Percentiles rank a stretch among this genome's conserved stretches.
Conservation (phyloP, 768 basidiomycete genomes). For the Boletus vermiculosoides region DNA sequence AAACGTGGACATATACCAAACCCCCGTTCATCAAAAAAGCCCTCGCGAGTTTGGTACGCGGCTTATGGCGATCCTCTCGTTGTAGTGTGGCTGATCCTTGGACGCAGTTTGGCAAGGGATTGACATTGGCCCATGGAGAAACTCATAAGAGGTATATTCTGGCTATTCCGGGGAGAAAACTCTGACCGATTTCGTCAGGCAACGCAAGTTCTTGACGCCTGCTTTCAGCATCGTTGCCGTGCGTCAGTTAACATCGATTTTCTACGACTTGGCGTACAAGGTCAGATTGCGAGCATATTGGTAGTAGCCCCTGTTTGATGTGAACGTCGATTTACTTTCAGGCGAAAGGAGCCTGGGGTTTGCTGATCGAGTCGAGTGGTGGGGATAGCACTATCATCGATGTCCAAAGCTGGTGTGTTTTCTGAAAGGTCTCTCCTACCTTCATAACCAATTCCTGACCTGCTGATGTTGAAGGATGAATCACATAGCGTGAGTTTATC, state of each 20-base stretch:
- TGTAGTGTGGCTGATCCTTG: neutral
- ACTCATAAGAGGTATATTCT: neutral
- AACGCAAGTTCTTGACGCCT: neutral
- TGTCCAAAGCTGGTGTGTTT: slow-evolving; percentile 33
- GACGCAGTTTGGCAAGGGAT: neutral
- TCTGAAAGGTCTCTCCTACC: neutral
- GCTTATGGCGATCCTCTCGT: too few species aligned
- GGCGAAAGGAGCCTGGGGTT: slow-evolving; percentile 33
- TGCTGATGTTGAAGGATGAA: slow-evolving; percentile 29
- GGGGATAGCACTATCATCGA: slow-evolving; percentile 30
- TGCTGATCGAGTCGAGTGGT: slow-evolving; percentile 13
- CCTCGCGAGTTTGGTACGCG: neutral
- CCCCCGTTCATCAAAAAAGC: neutral
- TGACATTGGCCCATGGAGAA: neutral
- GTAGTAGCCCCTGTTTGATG: neutral
- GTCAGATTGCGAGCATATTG: neutral
- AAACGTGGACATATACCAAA: neutral
- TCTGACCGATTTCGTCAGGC: neutral
- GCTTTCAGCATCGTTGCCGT: slow-evolving; percentile 5
- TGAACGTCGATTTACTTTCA: neutral
- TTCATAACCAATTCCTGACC: neutral
- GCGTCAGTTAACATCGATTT: slow-evolving; percentile 35
- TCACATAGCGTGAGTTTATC: slow-evolving; percentile 18
- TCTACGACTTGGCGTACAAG: slow-evolving; percentile 37
- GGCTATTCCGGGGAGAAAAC: neutral